These are phyloP conservation scores for Chrysochromulina tobinii DNA, from an alignment of 78 protist species.

Conservation along the genomic window DNA sequence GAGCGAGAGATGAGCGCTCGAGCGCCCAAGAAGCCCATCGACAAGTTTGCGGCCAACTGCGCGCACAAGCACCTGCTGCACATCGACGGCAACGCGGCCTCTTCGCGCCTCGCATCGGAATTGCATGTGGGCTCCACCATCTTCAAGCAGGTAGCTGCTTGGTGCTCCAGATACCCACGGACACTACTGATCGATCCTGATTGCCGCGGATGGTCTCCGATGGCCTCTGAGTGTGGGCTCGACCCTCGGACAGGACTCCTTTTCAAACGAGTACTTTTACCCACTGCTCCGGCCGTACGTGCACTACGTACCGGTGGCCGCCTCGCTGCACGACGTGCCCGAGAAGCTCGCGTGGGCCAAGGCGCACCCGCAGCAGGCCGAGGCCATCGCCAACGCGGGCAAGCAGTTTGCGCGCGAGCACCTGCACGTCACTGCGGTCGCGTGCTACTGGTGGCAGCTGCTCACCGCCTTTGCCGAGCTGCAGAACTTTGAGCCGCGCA, in stretches of 20 bases:
- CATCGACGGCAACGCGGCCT: no score
- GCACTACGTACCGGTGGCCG: conserved; percentile 3
- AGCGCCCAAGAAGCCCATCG: not conserved
- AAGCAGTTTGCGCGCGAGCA: not conserved
- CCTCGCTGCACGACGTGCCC: not conserved
- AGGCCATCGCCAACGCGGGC: not conserved
- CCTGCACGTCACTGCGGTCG: not conserved
- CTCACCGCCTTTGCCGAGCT: not conserved
- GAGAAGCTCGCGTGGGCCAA: not conserved
- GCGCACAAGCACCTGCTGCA: not conserved
- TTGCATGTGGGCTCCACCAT: not conserved
- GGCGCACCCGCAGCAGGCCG: not conserved
- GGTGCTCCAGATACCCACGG: no score
- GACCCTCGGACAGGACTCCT: no score
- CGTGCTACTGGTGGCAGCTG: conserved; percentile 15
- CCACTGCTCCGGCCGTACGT: not conserved
- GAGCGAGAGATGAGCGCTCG: not conserved
- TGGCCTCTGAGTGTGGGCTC: no score
- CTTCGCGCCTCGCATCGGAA: no score
- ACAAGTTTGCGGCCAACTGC: not conserved
- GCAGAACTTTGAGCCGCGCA: not conserved
- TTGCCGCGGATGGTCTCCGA: no score
- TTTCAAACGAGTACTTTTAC: not conserved
- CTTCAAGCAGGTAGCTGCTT: not conserved
- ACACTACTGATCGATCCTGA: no score